Evolutionary conservation across 1,284 basidiomycete genomes (phyloP).

Genomic region (Sporisorium scitamineum): DNA sequence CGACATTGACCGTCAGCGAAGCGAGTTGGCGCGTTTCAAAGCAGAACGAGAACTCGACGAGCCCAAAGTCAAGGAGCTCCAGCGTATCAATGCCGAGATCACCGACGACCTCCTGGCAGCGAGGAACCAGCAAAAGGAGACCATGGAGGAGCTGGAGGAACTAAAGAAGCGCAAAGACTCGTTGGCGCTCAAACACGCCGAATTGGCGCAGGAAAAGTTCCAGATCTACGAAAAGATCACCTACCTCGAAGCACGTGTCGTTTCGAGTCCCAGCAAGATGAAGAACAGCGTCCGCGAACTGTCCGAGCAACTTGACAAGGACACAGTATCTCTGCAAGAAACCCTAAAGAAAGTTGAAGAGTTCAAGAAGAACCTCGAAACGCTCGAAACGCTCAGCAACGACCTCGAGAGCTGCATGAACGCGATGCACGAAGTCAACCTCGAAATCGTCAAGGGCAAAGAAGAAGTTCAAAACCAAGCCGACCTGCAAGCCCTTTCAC

Average conservation of each 20-base stretch:
- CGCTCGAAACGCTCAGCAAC: conserved; percentile 50
- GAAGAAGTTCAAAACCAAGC: conserved; percentile 49
- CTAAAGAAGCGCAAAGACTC: conserved; percentile 54
- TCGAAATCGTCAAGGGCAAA: conserved; percentile 56
- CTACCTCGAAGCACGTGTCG: conserved; percentile 59
- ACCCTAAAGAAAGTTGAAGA: conserved; percentile 77
- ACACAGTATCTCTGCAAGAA: conserved; percentile 78
- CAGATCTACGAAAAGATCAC: conserved; percentile 57
- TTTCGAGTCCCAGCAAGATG: conserved; percentile 56
- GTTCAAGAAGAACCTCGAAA: conserved; percentile 50
- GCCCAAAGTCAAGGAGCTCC: conserved; percentile 77
- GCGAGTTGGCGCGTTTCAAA: conserved; percentile 69
- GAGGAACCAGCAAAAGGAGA: conserved; percentile 51
- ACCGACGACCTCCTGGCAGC: conserved; percentile 76
- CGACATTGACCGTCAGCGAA: conserved; percentile 74
- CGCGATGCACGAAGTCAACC: conserved; percentile 57
- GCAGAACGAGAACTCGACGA: conserved; percentile 72
- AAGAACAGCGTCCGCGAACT: conserved; percentile 49
- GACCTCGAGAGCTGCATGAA: conserved; percentile 50
- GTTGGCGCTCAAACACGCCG: conserved; percentile 53
- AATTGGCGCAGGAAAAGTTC: conserved; percentile 54
- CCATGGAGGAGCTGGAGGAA: conserved; percentile 53
- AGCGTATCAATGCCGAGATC: conserved; percentile 82
- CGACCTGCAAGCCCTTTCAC: conserved; percentile 38
- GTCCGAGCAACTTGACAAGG: conserved; percentile 76